A percentile compares a stretch with the other conserved stretches of the same genome.
Conservation (phyloP, 2,329 filamentous ascomycete species). For the Westerdykella ornata region DNA sequence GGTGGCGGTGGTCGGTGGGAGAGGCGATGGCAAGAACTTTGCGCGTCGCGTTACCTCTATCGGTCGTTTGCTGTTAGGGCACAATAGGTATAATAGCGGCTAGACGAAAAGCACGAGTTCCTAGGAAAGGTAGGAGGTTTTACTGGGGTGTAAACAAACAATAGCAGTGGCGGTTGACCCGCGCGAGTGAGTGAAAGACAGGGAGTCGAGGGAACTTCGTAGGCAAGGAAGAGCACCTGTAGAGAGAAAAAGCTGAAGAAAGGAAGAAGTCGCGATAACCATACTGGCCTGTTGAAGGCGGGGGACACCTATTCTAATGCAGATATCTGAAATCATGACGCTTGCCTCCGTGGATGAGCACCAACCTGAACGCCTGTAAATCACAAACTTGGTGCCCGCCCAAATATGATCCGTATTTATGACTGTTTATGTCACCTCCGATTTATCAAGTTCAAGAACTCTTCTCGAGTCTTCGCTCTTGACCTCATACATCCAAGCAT, state of each 20-base stretch:
- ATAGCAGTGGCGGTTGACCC: not conserved
- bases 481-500: conserved; percentile 94
- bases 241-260: too few relatives aligned
- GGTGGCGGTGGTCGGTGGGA: too few relatives aligned
- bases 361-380: not conserved
- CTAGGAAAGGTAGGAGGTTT: too few relatives aligned
- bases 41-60: too few relatives aligned
- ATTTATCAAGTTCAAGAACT: conserved; percentile 72
- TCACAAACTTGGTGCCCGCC: not conserved
- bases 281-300: conserved; percentile 1
- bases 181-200: not conserved
- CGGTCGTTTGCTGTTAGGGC: too few relatives aligned
- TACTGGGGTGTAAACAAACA: not conserved
- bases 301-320: not conserved
- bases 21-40: too few relatives aligned
- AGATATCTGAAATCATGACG: not conserved
- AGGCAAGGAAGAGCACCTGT: too few relatives aligned
- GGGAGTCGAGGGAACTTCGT: too few relatives aligned
- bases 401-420: not conserved
- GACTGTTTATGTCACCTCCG: conserved; percentile 11
- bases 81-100: too few relatives aligned
- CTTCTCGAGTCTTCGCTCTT: conserved; percentile 87
- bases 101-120: too few relatives aligned
- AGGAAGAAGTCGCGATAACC: not conserved
- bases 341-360: not conserved